phyloP scores from a whole-genome alignment of 2,329 filamentous ascomycete genomes.

The Colletotrichum gloeosporioides region DNA sequence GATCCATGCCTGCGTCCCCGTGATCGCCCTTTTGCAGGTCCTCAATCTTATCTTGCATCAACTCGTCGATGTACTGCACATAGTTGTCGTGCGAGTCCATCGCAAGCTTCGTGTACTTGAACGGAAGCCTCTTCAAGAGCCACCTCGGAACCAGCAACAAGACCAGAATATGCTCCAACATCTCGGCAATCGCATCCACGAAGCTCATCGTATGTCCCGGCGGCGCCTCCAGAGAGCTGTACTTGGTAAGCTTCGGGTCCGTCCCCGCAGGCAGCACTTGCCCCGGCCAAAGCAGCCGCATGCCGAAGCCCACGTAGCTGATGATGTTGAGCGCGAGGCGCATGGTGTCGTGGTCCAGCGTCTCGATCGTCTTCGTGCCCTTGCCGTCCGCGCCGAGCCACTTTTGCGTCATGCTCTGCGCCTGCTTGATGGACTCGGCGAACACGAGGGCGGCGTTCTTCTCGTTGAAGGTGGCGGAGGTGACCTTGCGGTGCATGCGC shows the following conservation, averaged over 20 bases:
- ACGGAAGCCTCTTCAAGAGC: slow-evolving; percentile 56
- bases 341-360: slow-evolving; percentile 71
- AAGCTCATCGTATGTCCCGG: slow-evolving; percentile 69
- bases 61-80: slow-evolving; percentile 71
- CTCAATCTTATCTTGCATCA: slow-evolving; percentile 65
- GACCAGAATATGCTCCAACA: slow-evolving; percentile 68
- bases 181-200: slow-evolving; percentile 62
- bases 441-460: slow-evolving; percentile 73
- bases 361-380: slow-evolving; percentile 50
- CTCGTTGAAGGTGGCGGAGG: slow-evolving; percentile 77
- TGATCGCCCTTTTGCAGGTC: slow-evolving; percentile 40
- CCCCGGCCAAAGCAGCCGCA: slow-evolving; percentile 66
- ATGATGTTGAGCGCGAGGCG: slow-evolving; percentile 61
- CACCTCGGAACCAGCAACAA: slow-evolving; percentile 65
- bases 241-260: slow-evolving; percentile 53
- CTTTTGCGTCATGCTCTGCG: slow-evolving; percentile 62
- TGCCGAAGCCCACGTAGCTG: slow-evolving; percentile 74
- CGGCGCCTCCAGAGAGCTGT: slow-evolving; percentile 49
- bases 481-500: slow-evolving; percentile 76
- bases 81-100: slow-evolving; percentile 66
- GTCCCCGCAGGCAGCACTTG: slow-evolving; percentile 52
- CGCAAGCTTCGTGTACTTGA: slow-evolving; percentile 56
- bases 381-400: slow-evolving; percentile 55
- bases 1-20: slow-evolving; percentile 53
- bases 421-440: slow-evolving; percentile 64